phyloP scores from a whole-genome alignment of 2,329 filamentous ascomycete genomes.

The Claviceps sp. region DNA sequence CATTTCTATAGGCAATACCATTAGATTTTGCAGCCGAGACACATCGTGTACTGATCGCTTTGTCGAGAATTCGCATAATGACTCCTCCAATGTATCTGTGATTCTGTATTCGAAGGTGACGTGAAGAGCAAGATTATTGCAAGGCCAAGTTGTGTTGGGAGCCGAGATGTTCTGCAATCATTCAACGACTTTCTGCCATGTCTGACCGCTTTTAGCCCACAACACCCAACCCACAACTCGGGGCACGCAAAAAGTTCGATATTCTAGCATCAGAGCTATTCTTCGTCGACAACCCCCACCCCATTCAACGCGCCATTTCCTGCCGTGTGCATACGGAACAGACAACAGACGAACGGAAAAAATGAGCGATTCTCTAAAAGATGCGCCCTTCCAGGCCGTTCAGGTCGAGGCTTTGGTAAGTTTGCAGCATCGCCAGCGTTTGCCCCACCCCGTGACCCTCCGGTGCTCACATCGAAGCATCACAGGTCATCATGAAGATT shows the following conservation, averaged over 20 bases:
- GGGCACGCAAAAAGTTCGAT: conserved; percentile 28
- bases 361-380: conserved; percentile 49
- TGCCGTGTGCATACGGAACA: conserved; percentile 4
- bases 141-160: neutral
- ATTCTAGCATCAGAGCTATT: conserved; percentile 21
- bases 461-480: conserved; percentile 8
- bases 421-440: conserved; percentile 11
- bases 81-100: neutral
- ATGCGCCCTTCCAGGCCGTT: conserved; percentile 68
- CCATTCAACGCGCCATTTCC: conserved; percentile 15
- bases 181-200: conserved; percentile 20
- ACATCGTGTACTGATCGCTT: neutral
- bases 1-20: neutral
- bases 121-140: neutral
- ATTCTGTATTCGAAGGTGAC: neutral
- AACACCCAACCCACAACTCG: conserved; percentile 34
- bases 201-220: conserved; percentile 27
- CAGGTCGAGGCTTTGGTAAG: conserved; percentile 90
- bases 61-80: neutral
- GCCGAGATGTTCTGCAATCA: neutral
- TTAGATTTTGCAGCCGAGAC: neutral
- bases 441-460: conserved; percentile 21
- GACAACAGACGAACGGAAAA: conserved; percentile 17
- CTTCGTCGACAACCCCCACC: conserved; percentile 8
- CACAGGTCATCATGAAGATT: conserved; percentile 89